Evolutionary conservation across 2,329 filamentous ascomycete genomes (phyloP), one percentile per base, ranked within the genome.

Genomic region (Ilyonectria mors-panacis): DNA sequence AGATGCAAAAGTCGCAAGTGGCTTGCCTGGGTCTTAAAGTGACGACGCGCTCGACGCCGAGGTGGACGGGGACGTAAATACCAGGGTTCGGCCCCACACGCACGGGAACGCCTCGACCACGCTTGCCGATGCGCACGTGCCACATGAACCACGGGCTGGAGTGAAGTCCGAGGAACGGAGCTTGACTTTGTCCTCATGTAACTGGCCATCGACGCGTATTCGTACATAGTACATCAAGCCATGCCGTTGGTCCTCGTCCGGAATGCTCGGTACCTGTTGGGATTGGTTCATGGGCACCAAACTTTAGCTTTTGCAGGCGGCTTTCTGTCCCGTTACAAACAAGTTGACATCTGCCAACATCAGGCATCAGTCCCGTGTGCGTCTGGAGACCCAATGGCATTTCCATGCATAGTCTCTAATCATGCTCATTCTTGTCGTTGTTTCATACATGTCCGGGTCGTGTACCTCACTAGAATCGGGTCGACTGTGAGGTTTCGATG

Each of bases 121-220:
- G 37, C 66, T 63, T 70, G 58, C 68, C 65, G 68, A 67, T 28
- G 66, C 45, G 73, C 73, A 75, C 73, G 73, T 71, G 71, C 73
- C 71, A 71, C 63, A 68, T 47, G 26, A 50, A 65, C 63, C 67
- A 47, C 61, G 66, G 62, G 63, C 42, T 55, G 59, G 65, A 23
- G 50, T n/a, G 35, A 55, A 42, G 63, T 56, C 56, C 50, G 56
- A 56, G 47, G 50, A 60, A 56, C 56, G 63, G 63, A 56, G 63
- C 35, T 33, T 26, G 30, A 26, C 37, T 17, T 26, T 33, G 42
- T 30, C 39, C 17, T 55, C 21, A 23, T n/a, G 30, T 45, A 26
- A 19, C 57, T 59, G 10, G 42, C n/a, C n/a, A n/a, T 50, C 33
- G 30, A 50, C 57, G 63, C 51, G 63, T 59, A 56, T 55, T 60